Base-by-base conservation (phyloP, 2,329 filamentous ascomycete species). In the Alternaria arborescens region DNA sequence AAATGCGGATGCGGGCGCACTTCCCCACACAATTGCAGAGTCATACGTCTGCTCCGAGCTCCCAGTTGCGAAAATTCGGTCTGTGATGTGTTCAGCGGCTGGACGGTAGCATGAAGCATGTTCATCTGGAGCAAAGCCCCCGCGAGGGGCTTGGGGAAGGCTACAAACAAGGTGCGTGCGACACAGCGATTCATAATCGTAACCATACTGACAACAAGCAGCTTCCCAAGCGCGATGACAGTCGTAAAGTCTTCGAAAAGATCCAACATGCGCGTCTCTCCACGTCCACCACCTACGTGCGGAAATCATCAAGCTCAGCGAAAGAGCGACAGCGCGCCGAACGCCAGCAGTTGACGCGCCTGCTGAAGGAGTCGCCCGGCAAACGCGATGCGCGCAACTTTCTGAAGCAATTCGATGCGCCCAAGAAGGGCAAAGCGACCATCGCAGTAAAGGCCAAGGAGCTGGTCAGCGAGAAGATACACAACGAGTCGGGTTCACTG, bases 371-470 rank as follows among this genome's bases (percentile, higher is more conserved):
- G 18, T 93, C 93, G 11, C 91, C 94, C 6, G 97, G 94, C 0
- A 97, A 94, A 79, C 89, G 95, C 71, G 95, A 99, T 81, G 93
- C 94, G 48, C 94, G 91, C 78, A 89, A 92, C 38, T 99, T 97
- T 75, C 85, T 99, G 16, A 91, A 95, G 69, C 94, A 93, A 62
- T 97, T 97, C 77, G 89, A 88, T 48, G 62, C 67, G 14, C 63
- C 74, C 18, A 71, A 70, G 16, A 70, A 69, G 60, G 46, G 42
- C 4, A 62, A 65, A 20, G 53, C 40, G n/a, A 58, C 41, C n/a
- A 34, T 61, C 18, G 22, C 63, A 1, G 41, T 60, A 4, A 62
- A 63, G n/a, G 46, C 46, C 11, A 66, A 69, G 40, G 62, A 63
- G 55, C 54, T 56, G 28, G 61, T 59, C 56, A 65, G 66, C 54